Evolutionary conservation across 176 grass and related monocot genomes (phyloP).

Genomic region (Cocos nucifera): DNA sequence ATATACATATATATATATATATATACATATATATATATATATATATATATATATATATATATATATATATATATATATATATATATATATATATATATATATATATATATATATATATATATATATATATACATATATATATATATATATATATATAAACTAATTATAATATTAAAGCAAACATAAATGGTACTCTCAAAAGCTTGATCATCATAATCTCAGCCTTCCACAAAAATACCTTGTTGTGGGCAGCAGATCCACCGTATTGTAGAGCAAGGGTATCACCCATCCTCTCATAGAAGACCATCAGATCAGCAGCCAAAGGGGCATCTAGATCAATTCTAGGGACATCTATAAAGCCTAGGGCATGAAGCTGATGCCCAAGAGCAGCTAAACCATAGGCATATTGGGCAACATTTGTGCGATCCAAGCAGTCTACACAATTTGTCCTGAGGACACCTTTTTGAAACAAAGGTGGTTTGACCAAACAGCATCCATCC

Average conservation of each 20-base stretch:
- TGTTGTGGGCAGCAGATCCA: slow-evolving; percentile 97
- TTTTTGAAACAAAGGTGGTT: slow-evolving; percentile 56
- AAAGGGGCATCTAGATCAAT: slow-evolving; percentile 65
- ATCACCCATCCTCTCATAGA: slow-evolving; percentile 96
- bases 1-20: background rate
- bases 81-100: background rate
- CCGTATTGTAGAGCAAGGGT: slow-evolving; percentile 75
- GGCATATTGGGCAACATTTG: slow-evolving; percentile 93
- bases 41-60: background rate
- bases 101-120: background rate
- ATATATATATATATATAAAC: background rate
- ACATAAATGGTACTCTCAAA: background rate
- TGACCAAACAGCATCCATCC: slow-evolving; percentile 5
- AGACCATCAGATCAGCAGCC: slow-evolving; percentile 71
- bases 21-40: background rate
- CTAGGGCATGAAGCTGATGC: slow-evolving; percentile 64
- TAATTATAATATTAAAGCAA: background rate
- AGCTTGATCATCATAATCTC: slow-evolving; percentile 8
- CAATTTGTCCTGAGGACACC: slow-evolving; percentile 97
- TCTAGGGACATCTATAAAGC: slow-evolving; percentile 42
- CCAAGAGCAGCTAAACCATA: slow-evolving; percentile 81
- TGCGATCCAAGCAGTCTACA: slow-evolving; percentile 96
- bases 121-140: background rate
- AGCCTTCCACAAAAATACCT: slow-evolving; percentile 42
- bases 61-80: background rate